Evolutionary conservation across 306 rosid genomes (phyloP).

Genomic region (Sphenostylis stenocarpa): DNA sequence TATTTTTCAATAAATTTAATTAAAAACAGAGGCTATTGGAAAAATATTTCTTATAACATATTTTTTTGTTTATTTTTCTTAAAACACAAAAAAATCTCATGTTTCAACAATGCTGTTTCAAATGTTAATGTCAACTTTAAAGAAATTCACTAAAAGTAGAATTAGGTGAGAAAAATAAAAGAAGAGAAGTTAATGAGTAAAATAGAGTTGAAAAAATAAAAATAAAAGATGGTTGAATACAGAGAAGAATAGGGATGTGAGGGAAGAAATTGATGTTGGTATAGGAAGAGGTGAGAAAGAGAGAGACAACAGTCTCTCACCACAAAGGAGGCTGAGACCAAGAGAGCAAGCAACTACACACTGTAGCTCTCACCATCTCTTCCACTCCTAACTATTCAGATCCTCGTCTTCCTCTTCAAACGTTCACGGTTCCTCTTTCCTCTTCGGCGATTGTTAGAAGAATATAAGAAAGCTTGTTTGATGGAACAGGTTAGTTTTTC

Average conservation of each 20-base stretch:
- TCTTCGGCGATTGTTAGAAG: not conserved
- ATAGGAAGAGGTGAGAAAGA: not conserved
- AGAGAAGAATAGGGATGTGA: not conserved
- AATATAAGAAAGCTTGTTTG: slow-evolving; percentile 17
- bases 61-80: no score
- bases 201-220: no score
- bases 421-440: not conserved
- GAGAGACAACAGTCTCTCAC: not conserved
- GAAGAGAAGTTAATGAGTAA: no score
- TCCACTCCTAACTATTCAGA: slow-evolving; percentile 20
- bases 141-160: not conserved
- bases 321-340: slow-evolving; percentile 25
- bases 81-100: no score
- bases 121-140: not conserved
- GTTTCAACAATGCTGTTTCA: not conserved
- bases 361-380: slow-evolving; percentile 6
- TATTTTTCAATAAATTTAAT: no score
- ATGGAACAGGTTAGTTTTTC: slow-evolving; percentile 48
- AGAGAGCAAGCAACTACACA: not conserved
- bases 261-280: not conserved
- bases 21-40: no score
- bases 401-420: slow-evolving; percentile 24
- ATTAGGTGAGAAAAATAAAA: no score
- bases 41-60: no score
- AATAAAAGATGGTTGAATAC: not conserved